Evolutionary conservation across 176 grass and related monocot species (phyloP).

Genomic region (Echinochloa phyllopogon): DNA sequence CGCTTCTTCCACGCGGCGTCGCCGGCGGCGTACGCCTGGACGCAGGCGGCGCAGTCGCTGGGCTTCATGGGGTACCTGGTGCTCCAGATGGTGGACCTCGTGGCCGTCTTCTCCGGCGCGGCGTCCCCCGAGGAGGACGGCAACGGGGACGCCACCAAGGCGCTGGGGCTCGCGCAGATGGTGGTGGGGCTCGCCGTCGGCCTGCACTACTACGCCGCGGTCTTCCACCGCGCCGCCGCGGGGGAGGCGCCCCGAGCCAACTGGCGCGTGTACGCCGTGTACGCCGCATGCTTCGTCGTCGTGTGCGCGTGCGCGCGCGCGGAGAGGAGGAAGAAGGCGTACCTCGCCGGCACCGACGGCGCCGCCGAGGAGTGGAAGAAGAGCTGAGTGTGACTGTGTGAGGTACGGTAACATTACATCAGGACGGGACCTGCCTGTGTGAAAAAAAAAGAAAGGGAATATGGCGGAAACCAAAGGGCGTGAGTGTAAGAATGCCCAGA

Average conservation of each 20-base stretch:
- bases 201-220: constrained; percentile 90
- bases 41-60: constrained; percentile 90
- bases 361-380: constrained; percentile 89
- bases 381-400: constrained; percentile 48
- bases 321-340: constrained; percentile 88
- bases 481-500: constrained; percentile 21
- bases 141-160: constrained; percentile 50
- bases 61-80: constrained; percentile 83
- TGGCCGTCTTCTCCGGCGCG: constrained; percentile 72
- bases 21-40: constrained; percentile 81
- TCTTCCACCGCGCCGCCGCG: constrained; percentile 88
- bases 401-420: not conserved
- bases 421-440: constrained; percentile 7
- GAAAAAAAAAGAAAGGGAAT: constrained; percentile 7
- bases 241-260: constrained; percentile 83
- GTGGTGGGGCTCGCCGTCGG: constrained; percentile 86
- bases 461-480: constrained; percentile 37
- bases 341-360: constrained; percentile 55
- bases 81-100: constrained; percentile 85
- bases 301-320: constrained; percentile 83
- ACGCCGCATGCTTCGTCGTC: constrained; percentile 81
- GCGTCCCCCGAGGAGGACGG: constrained; percentile 45
- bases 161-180: constrained; percentile 87
- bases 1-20: constrained; percentile 96
- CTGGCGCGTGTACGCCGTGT: constrained; percentile 91